phyloP scores from a whole-genome alignment of 768 basidiomycete species.

The Bullera alba region DNA sequence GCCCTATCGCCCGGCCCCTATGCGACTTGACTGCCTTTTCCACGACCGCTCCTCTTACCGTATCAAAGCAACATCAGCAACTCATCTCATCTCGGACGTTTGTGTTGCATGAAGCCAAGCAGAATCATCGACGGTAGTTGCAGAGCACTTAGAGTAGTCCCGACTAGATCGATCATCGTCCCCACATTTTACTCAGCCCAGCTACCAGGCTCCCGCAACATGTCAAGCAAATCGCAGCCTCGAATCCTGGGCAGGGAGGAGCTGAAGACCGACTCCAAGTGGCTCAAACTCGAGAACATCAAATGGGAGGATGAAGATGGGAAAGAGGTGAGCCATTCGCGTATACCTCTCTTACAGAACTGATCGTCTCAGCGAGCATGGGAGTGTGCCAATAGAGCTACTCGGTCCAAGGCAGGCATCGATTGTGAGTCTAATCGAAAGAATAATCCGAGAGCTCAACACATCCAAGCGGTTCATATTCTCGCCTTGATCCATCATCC shows the following conservation, averaged over 20 bases:
- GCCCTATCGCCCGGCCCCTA: no score
- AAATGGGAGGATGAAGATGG: conserved; percentile 73
- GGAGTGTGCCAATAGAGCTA: conserved; percentile 82
- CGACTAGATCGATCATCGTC: no score
- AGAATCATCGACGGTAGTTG: no score
- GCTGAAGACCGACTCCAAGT: conserved; percentile 53
- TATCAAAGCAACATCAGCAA: no score
- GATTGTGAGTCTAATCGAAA: conserved; percentile 56
- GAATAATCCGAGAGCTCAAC: not conserved
- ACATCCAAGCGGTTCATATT: conserved; percentile 68
- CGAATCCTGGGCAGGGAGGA: conserved; percentile 52
- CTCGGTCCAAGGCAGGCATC: conserved; percentile 65
- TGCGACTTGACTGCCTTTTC: no score
- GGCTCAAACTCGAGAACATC: conserved; percentile 77
- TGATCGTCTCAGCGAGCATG: conserved; percentile 72
- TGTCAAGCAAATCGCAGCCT: conserved; percentile 43
- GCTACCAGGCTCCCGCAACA: conserved; percentile 6
- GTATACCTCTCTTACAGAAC: no score
- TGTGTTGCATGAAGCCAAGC: no score
- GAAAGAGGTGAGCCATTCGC: conserved; percentile 58
- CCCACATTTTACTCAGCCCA: no score
- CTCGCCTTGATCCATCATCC: conserved; percentile 69
- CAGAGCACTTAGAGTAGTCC: no score
- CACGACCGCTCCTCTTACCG: no score
- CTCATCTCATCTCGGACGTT: no score